A percentile compares a stretch with the other conserved stretches of the same genome.
Conservation (phyloP, 257 asterid genomes). For the Fraxinus quadrangulata region DNA sequence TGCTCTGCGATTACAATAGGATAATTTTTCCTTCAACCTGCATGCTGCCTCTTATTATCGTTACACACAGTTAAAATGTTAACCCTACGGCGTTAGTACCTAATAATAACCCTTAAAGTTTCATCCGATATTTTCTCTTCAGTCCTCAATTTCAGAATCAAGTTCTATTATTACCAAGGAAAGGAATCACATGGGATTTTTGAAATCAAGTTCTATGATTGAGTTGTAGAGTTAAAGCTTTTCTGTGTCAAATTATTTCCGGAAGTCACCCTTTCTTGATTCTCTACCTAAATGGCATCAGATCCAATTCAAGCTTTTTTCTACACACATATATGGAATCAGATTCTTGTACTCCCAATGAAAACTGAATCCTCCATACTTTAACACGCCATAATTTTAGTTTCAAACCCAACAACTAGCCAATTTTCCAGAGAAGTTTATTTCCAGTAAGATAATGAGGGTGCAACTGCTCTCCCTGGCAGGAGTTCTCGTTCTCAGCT, state of each 20-base stretch:
- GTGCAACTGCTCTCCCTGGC: slow-evolving; percentile 23
- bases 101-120: no score
- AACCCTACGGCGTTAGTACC: no score
- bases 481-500: slow-evolving; percentile 38
- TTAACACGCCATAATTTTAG: neutral
- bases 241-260: neutral
- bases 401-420: neutral
- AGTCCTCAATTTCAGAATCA: no score
- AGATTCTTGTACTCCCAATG: neutral
- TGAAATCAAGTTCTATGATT: neutral
- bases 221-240: no score
- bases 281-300: neutral
- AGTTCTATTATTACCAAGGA: no score
- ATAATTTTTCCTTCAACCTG: no score
- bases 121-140: no score
- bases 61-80: no score
- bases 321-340: neutral
- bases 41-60: no score
- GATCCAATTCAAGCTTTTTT: neutral
- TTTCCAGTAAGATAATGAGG: slow-evolving; percentile 28
- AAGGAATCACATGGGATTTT: neutral
- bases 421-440: neutral
- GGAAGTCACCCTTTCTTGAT: neutral
- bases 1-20: no score
- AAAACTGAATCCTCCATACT: neutral